Conservation (phyloP, 148 eudicot genomes). For the Salicornia ramosissima region DNA sequence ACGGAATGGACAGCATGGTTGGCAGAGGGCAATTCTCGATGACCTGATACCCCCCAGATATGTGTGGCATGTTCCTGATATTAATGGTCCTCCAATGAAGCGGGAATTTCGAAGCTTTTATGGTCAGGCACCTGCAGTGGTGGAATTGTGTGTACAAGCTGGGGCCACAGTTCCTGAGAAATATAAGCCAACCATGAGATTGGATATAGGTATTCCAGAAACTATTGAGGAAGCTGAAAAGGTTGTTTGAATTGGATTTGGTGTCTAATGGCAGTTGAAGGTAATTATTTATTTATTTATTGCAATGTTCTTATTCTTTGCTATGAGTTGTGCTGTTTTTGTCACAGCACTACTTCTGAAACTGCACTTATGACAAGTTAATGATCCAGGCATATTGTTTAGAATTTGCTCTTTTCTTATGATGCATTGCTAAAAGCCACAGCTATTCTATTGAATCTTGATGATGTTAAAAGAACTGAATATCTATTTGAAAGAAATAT, state of each 20-base stretch:
- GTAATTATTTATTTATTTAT: conserved; percentile 6
- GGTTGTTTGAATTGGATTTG: conserved; percentile 51
- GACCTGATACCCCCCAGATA: conserved; percentile 84
- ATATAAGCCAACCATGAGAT: conserved; percentile 85
- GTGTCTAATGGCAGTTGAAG: conserved; percentile 6
- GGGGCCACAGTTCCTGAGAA: conserved; percentile 80
- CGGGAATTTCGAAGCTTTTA: conserved; percentile 75
- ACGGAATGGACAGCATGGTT: conserved; percentile 89
- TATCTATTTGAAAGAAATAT: no score
- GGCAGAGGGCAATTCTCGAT: conserved; percentile 80
- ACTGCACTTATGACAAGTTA: not conserved
- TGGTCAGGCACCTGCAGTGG: conserved; percentile 93
- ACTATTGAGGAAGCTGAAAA: conserved; percentile 74
- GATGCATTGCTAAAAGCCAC: not conserved
- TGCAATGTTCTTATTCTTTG: not conserved
- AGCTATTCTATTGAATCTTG: not conserved
- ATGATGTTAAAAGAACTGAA: not conserved
- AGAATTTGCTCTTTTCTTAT: conserved; percentile 9
- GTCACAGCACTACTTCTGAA: not conserved
- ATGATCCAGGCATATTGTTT: not conserved
- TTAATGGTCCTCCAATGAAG: conserved; percentile 46
- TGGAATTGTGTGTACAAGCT: conserved; percentile 83
- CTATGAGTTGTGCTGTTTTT: not conserved
- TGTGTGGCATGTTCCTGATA: conserved; percentile 92
- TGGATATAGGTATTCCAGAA: conserved; percentile 80